phyloP scores from a whole-genome alignment of 129 eudicot species.

The Artemisia tridentata region DNA sequence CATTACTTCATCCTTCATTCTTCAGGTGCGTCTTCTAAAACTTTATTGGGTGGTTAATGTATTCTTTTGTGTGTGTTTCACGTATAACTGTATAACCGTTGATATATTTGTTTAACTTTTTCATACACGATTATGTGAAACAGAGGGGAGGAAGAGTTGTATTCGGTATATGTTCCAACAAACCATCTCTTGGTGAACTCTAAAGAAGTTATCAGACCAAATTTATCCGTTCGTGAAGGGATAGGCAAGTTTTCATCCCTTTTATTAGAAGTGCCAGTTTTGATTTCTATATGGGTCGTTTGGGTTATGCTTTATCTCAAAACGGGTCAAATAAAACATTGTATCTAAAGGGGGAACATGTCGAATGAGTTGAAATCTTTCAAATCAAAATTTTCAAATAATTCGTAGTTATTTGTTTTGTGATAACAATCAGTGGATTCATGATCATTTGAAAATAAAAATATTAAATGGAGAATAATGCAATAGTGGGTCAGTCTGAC shows the following conservation, averaged over 20 bases:
- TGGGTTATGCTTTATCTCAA: neutral
- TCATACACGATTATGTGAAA: neutral
- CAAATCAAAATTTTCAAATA: too few relatives aligned
- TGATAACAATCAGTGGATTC: too few relatives aligned
- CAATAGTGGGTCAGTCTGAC: too few relatives aligned
- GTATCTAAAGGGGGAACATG: too few relatives aligned
- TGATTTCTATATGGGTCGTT: constrained; percentile 2
- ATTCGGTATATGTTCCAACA: constrained; percentile 79
- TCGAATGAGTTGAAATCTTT: too few relatives aligned
- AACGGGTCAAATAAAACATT: too few relatives aligned
- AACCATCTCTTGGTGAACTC: constrained; percentile 78
- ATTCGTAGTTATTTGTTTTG: too few relatives aligned
- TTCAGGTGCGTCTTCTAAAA: constrained; percentile 46
- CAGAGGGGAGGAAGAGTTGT: constrained; percentile 77
- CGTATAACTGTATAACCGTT: neutral
- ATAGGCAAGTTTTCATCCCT: constrained; percentile 47
- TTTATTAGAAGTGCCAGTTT: too few relatives aligned
- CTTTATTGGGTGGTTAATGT: neutral
- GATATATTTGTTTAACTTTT: neutral
- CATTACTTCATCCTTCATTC: constrained; percentile 73
- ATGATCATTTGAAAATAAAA: too few relatives aligned
- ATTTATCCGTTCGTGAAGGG: constrained; percentile 84
- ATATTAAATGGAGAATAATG: too few relatives aligned
- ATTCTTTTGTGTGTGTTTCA: neutral
- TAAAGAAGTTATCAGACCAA: constrained; percentile 69